phyloP scores from a whole-genome alignment of 352 stramenopile species.

The Phytophthora foliorum region DNA sequence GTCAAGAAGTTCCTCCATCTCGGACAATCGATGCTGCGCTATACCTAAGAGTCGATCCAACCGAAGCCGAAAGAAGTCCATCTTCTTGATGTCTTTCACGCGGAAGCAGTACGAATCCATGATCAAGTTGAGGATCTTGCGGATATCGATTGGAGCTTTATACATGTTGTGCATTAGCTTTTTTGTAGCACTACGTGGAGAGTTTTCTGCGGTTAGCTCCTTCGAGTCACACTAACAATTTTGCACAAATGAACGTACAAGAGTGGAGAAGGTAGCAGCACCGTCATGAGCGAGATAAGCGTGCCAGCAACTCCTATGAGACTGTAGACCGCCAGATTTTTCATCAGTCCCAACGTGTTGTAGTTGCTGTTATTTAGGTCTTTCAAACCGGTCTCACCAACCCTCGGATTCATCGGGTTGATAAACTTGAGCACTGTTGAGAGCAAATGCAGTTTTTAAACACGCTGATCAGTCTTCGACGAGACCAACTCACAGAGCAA shows the following conservation, averaged over 20 bases:
- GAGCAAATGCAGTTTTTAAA: neutral
- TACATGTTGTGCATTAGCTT: constrained; percentile 57
- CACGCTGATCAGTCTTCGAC: neutral
- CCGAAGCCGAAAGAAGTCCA: constrained; percentile 78
- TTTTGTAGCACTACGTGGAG: constrained; percentile 53
- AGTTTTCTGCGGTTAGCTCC: neutral
- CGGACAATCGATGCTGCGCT: constrained; percentile 41
- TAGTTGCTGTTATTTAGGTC: constrained; percentile 55
- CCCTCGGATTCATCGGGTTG: constrained; percentile 70
- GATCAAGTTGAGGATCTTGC: constrained; percentile 85
- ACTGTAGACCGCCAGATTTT: constrained; percentile 74
- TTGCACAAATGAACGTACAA: constrained; percentile 46
- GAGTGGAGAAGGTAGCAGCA: constrained; percentile 64
- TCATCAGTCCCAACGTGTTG: constrained; percentile 59
- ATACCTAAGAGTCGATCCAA: constrained; percentile 53
- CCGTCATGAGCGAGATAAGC: constrained; percentile 65
- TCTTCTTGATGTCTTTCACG: constrained; percentile 75
- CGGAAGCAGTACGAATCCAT: constrained; percentile 84
- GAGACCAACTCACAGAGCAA: neutral
- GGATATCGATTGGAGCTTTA: constrained; percentile 58
- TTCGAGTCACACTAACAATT: neutral
- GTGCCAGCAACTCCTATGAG: constrained; percentile 66
- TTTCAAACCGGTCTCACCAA: constrained; percentile 50
- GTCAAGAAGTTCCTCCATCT: constrained; percentile 68
- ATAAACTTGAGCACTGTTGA: constrained; percentile 66